These are phyloP conservation scores for Thozetella sp. DNA, from an alignment of 495 filamentous ascomycete genomes.

Conservation along the genomic window DNA sequence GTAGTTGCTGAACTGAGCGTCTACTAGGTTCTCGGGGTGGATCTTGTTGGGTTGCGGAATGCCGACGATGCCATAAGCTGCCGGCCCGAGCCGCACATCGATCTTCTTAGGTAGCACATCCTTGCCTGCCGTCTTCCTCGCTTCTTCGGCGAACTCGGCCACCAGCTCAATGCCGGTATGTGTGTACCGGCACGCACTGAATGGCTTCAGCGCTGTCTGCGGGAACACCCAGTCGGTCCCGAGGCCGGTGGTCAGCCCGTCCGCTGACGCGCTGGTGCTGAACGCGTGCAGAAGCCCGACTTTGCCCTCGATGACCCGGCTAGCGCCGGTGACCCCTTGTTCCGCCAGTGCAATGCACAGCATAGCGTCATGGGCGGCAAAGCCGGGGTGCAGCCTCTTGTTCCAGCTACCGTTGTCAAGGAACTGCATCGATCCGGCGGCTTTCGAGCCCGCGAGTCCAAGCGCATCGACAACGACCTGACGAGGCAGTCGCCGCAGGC, in stretches of 20 bases:
- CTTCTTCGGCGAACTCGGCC: slow-evolving; percentile 1
- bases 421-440: slow-evolving; percentile 15
- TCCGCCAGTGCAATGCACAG: slow-evolving; percentile 12
- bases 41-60: not conserved
- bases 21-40: slow-evolving; percentile 6
- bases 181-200: slow-evolving; percentile 6
- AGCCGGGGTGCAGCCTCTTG: slow-evolving; percentile 14
- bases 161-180: slow-evolving; percentile 8
- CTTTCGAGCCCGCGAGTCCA: slow-evolving; percentile 12
- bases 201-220: slow-evolving; percentile 12
- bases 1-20: slow-evolving; percentile 13
- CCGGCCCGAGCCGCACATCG: slow-evolving; percentile 5
- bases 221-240: slow-evolving; percentile 9
- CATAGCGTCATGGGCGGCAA: slow-evolving; percentile 16
- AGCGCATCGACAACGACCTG: slow-evolving; percentile 9
- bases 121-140: not conserved
- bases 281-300: slow-evolving; percentile 5
- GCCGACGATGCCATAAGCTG: slow-evolving; percentile 6
- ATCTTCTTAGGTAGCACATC: slow-evolving; percentile 4
- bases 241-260: not conserved
- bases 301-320: slow-evolving; percentile 13
- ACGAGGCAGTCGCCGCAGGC: slow-evolving; percentile 4
- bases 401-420: slow-evolving; percentile 18
- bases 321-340: slow-evolving; percentile 10
- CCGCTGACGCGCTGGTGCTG: slow-evolving; percentile 7